phyloP scores from a whole-genome alignment of 2,329 filamentous ascomycete genomes.

The Neurospora crassa region DNA sequence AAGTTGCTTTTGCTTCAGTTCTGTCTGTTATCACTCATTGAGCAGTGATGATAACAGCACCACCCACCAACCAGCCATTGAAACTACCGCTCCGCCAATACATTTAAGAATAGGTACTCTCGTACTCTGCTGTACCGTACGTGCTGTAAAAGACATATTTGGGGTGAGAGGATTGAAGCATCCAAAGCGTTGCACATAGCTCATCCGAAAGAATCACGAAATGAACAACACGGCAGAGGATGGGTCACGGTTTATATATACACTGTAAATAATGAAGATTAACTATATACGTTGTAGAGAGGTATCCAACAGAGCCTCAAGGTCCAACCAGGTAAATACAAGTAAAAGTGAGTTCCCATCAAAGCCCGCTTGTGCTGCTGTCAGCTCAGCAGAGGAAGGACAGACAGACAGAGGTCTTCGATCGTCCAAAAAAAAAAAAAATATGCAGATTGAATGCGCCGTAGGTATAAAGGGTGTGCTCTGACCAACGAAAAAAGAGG shows the following conservation, averaged over 20 bases:
- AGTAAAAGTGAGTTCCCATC: background rate
- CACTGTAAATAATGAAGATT: background rate
- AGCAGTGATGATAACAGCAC: no score
- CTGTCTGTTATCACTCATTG: no score
- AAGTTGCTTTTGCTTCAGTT: no score
- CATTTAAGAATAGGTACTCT: no score
- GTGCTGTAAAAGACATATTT: no score
- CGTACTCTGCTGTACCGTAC: no score
- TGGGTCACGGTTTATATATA: background rate
- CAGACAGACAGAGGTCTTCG: background rate
- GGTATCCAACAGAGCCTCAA: background rate
- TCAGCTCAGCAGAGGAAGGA: background rate
- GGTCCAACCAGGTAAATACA: background rate
- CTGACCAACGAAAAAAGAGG: background rate
- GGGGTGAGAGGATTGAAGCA: no score
- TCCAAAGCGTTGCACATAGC: no score
- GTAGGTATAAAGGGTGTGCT: background rate
- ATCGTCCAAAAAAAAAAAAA: background rate
- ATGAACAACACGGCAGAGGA: no score
- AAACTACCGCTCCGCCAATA: no score
- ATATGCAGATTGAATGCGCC: background rate
- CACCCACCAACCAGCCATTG: no score
- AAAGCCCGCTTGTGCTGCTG: background rate
- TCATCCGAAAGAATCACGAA: no score
- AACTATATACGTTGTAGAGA: background rate